phyloP scores from a whole-genome alignment of 306 rosid species.

The Castanopsis chinensis region DNA sequence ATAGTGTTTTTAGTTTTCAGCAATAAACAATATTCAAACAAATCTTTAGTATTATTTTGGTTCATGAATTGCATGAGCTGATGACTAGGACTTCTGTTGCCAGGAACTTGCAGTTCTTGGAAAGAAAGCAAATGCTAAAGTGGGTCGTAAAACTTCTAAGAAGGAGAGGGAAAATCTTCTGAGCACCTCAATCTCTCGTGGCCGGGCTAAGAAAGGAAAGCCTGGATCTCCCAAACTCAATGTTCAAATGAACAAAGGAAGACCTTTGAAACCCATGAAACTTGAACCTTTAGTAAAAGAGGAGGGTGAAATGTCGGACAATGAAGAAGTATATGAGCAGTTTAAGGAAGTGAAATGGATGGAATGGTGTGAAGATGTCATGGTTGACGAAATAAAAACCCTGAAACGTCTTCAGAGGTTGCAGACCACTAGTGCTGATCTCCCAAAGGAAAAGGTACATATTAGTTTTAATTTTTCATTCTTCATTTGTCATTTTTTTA shows the following conservation, averaged over 20 bases:
- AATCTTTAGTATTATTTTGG: neutral
- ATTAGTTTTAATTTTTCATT: neutral
- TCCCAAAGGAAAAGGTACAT: conserved; percentile 87
- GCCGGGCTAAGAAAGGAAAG: conserved; percentile 67
- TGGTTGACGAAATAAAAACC: conserved; percentile 81
- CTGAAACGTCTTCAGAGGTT: conserved; percentile 79
- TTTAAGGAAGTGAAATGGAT: conserved; percentile 99
- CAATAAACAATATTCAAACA: too few species aligned
- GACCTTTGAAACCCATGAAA: conserved; percentile 58
- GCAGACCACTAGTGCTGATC: conserved; percentile 92
- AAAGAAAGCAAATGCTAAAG: conserved; percentile 62
- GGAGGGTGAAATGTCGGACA: conserved; percentile 99
- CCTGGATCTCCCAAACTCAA: conserved; percentile 47
- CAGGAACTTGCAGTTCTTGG: conserved; percentile 87
- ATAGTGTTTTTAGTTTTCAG: too few species aligned
- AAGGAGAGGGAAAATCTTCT: conserved; percentile 64
- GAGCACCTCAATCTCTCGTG: conserved; percentile 42
- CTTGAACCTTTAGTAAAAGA: conserved; percentile 84
- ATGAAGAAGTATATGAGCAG: conserved; percentile 95
- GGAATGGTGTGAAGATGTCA: conserved; percentile 99
- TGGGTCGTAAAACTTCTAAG: conserved; percentile 69
- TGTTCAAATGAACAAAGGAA: conserved; percentile 53
- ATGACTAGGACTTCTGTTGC: conserved; percentile 4
- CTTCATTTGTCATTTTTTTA: conserved; percentile 1
- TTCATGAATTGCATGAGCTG: conserved; percentile 10